Evolutionary conservation across 2,329 filamentous ascomycete species (phyloP).

Genomic region (Colletotrichum sp.): DNA sequence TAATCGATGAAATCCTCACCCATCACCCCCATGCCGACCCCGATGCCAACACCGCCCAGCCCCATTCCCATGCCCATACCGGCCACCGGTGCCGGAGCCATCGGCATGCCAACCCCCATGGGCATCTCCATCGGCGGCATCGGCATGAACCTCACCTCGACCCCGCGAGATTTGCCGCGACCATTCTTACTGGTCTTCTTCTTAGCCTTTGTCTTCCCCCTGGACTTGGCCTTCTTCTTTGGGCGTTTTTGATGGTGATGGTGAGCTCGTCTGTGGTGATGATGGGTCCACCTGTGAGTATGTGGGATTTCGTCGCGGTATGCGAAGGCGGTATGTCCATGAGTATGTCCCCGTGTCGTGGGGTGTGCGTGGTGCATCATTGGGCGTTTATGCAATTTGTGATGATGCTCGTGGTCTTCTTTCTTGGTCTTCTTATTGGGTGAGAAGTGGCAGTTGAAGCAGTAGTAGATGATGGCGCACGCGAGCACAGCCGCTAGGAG

Average conservation of each 20-base stretch:
- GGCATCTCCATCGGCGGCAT: constrained; percentile 4
- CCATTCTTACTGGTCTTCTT: not conserved
- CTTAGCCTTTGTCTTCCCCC: not conserved
- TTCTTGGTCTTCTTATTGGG: not conserved
- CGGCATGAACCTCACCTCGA: not conserved
- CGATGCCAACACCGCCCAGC: not conserved
- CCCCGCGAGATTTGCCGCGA: not conserved
- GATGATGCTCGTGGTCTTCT: not conserved
- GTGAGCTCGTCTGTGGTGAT: not conserved
- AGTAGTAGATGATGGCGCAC: not conserved
- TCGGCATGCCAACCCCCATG: not conserved
- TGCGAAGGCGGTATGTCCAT: not conserved
- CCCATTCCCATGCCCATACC: not conserved
- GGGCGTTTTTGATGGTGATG: not conserved
- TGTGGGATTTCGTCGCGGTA: not conserved
- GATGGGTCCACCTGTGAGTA: not conserved
- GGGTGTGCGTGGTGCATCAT: not conserved
- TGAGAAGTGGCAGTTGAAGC: constrained; percentile 6
- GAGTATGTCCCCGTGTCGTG: not conserved
- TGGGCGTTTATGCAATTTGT: not conserved
- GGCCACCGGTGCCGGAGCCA: not conserved
- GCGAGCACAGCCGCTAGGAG: not conserved
- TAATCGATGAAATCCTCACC: constrained; percentile 17
- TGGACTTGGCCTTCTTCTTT: not conserved
- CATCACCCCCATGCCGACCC: not conserved